Evolutionary conservation across 306 rosid species (phyloP), one percentile per base, ranked within the genome.

Genomic region (Corylus americana): DNA sequence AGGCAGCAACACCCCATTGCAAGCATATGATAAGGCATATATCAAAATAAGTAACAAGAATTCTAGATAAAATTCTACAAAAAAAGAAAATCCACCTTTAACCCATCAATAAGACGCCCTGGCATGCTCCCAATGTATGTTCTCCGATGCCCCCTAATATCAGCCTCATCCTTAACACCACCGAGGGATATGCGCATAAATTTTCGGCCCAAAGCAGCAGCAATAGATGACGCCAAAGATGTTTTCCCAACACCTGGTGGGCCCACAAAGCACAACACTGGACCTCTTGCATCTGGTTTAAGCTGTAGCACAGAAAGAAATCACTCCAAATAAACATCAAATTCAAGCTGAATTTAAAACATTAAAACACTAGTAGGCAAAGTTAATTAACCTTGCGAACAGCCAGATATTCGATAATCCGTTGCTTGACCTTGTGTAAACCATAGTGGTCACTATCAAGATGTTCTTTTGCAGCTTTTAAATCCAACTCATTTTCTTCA

Each of bases 51-150:
- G 51, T 18, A 67, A 4, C 37, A 67, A 57, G 42, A 66, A 16
- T 37, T 66, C 63, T 51, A 31, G 78, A 48, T 14, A 74, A 75
- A 22, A 14, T 47, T 83, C 20, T 49, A 73, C 71, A 48, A 47
- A 55, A 73, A 74, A 74, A 37, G 57, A 67, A 71, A 78, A 5
- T 42, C 14, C 81, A 91, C 98, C 98, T 94, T 94, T 72, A 94
- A 83, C 71, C 98, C 97, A 62, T 94, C 98, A 82, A 94, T 92
- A 67, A 92, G 98, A 81, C 98, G 91, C 79, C 98, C 98, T 47
- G 98, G 97, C 98, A 94, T 94, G 88, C 98, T 94, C 84, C 97
- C 98, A 74, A 94, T 94, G 89, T 94, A 94, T 78, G 98, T 92
- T 90, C 97, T 94, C 89, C 98, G 89, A 79, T 94, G 98, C 62